Evolutionary conservation across 208 protist species (phyloP).

Genomic region (Acanthamoeba culbertsoni): DNA sequence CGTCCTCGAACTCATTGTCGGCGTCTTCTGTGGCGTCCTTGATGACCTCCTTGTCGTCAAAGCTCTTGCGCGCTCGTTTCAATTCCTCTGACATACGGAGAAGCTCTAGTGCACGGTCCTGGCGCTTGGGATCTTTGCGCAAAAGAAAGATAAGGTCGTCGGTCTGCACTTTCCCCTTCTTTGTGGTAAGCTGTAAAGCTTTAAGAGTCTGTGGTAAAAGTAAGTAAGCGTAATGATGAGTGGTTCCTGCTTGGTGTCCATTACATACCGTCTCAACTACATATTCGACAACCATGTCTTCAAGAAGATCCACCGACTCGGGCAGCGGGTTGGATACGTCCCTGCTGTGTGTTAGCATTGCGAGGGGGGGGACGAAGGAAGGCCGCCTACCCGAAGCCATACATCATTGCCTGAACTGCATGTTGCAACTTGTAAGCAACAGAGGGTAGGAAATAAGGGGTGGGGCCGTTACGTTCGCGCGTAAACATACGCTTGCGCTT

Average conservation of each 20-base stretch:
- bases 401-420: slow-evolving; percentile 65
- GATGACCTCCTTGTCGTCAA: slow-evolving; percentile 61
- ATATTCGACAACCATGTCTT: slow-evolving; percentile 70
- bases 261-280: slow-evolving; percentile 63
- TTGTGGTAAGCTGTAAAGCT: slow-evolving; percentile 55
- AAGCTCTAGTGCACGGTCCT: slow-evolving; percentile 65
- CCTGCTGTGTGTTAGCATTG: not conserved
- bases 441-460: not conserved
- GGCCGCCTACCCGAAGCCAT: slow-evolving; percentile 66
- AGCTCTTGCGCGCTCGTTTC: slow-evolving; percentile 66
- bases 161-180: slow-evolving; percentile 69
- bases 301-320: slow-evolving; percentile 68
- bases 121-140: slow-evolving; percentile 69
- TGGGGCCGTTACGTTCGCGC: not conserved
- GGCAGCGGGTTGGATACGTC: slow-evolving; percentile 70
- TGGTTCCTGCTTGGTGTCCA: not conserved
- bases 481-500: not conserved
- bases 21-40: not conserved
- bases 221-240: not conserved
- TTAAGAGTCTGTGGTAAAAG: not conserved
- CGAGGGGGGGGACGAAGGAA: not conserved
- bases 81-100: slow-evolving; percentile 71
- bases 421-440: not conserved
- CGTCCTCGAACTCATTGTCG: not conserved
- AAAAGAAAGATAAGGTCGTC: slow-evolving; percentile 70